A percentile compares a stretch with the other conserved stretches of the same genome.
Evolutionary conservation across 2,329 filamentous ascomycete genomes (phyloP).

Genomic region (Microcyclospora pomicola): DNA sequence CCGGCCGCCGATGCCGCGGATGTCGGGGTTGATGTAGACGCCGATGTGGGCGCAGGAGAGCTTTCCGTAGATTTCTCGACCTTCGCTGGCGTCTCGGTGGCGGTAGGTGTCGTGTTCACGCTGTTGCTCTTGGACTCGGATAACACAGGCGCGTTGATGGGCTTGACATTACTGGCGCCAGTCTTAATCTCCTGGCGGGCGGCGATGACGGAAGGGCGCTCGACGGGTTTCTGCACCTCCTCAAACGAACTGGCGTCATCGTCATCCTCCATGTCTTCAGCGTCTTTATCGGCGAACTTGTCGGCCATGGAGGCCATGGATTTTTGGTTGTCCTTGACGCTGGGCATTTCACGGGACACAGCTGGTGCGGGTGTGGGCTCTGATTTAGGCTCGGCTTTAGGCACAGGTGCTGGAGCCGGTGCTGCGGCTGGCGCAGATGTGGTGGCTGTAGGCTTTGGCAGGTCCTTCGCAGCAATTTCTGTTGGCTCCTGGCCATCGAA

Average conservation of each 20-base stretch:
- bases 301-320: conserved; percentile 75
- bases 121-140: conserved; percentile 6
- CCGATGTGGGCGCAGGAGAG: conserved; percentile 19
- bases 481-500: conserved; percentile 73
- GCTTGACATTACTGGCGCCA: conserved; percentile 7
- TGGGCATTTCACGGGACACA: conserved; percentile 39
- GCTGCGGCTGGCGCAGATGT: conserved; percentile 25
- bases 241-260: conserved; percentile 70
- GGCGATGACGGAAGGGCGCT: conserved; percentile 35
- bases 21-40: conserved; percentile 11
- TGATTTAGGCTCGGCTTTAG: conserved; percentile 29
- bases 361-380: conserved; percentile 39
- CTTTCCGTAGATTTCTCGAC: neutral
- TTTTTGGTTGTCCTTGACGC: conserved; percentile 70
- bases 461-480: conserved; percentile 60
- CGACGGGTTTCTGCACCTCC: conserved; percentile 62
- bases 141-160: conserved; percentile 5
- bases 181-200: conserved; percentile 10
- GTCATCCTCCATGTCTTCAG: conserved; percentile 42
- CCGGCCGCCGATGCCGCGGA: conserved; percentile 29
- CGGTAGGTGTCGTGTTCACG: conserved; percentile 3
- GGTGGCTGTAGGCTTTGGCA: conserved; percentile 30
- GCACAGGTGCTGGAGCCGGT: conserved; percentile 25
- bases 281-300: conserved; percentile 67
- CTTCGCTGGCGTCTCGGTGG: conserved; percentile 4